These are phyloP conservation scores for Globisporangium cederbergense DNA, from an alignment of 352 stramenopile species.

Conservation along the genomic window DNA sequence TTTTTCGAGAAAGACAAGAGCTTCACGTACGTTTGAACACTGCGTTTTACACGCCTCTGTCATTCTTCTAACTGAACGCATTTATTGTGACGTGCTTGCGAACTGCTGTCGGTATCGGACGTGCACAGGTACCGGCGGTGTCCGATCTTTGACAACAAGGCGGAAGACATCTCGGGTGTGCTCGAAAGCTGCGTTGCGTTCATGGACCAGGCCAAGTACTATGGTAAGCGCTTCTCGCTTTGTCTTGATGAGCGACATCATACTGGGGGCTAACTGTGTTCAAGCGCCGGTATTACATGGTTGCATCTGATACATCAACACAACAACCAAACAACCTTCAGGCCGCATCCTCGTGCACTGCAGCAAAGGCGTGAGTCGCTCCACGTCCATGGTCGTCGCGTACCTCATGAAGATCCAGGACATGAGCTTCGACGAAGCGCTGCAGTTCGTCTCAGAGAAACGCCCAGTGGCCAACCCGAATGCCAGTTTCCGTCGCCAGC, in stretches of 20 bases:
- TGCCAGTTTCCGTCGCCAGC: constrained; percentile 58
- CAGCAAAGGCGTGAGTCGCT: constrained; percentile 90
- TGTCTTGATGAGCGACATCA: neutral
- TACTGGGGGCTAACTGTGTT: constrained; percentile 26
- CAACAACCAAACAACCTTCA: constrained; percentile 16
- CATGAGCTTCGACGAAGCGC: constrained; percentile 66
- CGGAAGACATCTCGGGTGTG: constrained; percentile 81
- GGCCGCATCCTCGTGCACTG: constrained; percentile 90
- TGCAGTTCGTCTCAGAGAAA: constrained; percentile 51
- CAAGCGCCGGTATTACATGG: constrained; percentile 28
- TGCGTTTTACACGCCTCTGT: neutral
- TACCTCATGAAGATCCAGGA: constrained; percentile 88
- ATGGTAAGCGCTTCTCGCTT: constrained; percentile 50
- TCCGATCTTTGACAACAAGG: constrained; percentile 88
- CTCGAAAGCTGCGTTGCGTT: constrained; percentile 84
- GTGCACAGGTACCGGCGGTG: constrained; percentile 69
- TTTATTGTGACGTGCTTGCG: neutral
- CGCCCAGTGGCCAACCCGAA: constrained; percentile 70
- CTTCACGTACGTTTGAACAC: constrained; percentile 36
- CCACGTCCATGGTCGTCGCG: constrained; percentile 83
- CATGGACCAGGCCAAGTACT: constrained; percentile 90
- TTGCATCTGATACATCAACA: neutral
- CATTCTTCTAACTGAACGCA: neutral
- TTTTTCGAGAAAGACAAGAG: constrained; percentile 89
- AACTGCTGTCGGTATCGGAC: neutral